Percentiles rank a stretch among this genome's conserved stretches.
phyloP scores from a whole-genome alignment of 495 filamentous ascomycete genomes.

The Sabuloglossum arenarium region DNA sequence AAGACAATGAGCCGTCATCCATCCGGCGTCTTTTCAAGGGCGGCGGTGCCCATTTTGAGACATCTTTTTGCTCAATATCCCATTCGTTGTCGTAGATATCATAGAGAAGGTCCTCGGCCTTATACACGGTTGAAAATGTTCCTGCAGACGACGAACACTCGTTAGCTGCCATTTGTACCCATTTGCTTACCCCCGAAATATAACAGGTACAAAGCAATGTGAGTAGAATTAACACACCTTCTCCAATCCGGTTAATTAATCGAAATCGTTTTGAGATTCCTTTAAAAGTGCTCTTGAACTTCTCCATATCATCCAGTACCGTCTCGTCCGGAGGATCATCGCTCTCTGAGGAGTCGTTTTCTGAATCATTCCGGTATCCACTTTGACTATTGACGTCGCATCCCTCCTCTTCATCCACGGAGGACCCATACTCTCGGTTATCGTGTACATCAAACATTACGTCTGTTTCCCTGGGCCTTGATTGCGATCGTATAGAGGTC shows the following conservation, averaged over 20 bases:
- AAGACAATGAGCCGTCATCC: conserved; percentile 10
- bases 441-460: conserved; percentile 1
- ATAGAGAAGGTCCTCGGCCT: conserved; percentile 89
- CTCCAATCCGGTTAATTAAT: conserved; percentile 88
- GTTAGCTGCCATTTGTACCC: neutral
- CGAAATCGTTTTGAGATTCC: conserved; percentile 70
- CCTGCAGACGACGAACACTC: conserved; percentile 24
- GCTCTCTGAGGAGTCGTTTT: conserved; percentile 18
- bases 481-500: neutral
- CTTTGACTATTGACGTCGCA: conserved; percentile 8
- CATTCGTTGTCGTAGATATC: conserved; percentile 67
- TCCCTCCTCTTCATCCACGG: conserved; percentile 24
- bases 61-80: conserved; percentile 51
- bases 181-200: neutral
- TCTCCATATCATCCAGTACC: conserved; percentile 69
- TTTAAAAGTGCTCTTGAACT: conserved; percentile 58
- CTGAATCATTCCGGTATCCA: conserved; percentile 15
- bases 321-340: conserved; percentile 47
- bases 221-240: conserved; percentile 34
- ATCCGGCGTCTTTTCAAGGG: conserved; percentile 29
- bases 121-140: conserved; percentile 97
- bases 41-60: conserved; percentile 38
- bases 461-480: neutral
- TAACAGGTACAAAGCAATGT: neutral
- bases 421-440: neutral